Conservation (phyloP, 169 alveolate genomes). For the Cryptosporidium sp. region DNA sequence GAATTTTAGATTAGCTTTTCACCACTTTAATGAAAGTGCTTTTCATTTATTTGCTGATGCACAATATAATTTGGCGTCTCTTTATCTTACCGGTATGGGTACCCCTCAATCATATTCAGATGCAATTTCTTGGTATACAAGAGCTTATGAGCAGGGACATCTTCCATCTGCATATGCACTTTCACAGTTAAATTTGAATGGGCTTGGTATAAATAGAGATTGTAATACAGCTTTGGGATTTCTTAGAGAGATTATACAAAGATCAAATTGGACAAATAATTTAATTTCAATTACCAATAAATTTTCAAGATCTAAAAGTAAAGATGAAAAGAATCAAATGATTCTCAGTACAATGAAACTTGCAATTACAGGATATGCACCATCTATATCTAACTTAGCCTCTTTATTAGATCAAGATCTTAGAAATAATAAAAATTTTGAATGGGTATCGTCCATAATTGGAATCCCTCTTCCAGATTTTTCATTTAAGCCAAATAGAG, state of each 20-base stretch:
- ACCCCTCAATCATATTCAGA: constrained; percentile 62
- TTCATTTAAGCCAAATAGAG: background rate
- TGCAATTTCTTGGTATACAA: constrained; percentile 62
- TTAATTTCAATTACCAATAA: constrained; percentile 1
- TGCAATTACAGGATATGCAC: constrained; percentile 49
- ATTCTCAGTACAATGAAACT: constrained; percentile 39
- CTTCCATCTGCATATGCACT: constrained; percentile 74
- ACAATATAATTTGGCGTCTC: constrained; percentile 61
- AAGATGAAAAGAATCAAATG: background rate
- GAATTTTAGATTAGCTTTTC: constrained; percentile 57
- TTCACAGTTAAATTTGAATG: constrained; percentile 51
- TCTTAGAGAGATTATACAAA: constrained; percentile 3
- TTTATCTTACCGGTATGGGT: constrained; percentile 71
- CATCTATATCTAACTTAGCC: constrained; percentile 56
- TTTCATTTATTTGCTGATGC: constrained; percentile 69
- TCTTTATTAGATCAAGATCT: constrained; percentile 26
- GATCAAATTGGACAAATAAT: constrained; percentile 1
- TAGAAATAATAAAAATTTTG: background rate
- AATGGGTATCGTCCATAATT: constrained; percentile 24
- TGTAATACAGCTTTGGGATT: constrained; percentile 48
- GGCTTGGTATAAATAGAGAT: constrained; percentile 59
- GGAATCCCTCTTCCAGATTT: constrained; percentile 9
- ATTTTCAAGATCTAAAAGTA: background rate
- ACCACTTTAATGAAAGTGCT: constrained; percentile 74
- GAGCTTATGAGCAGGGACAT: constrained; percentile 75